Evolutionary conservation across 2,329 filamentous ascomycete species (phyloP), one percentile per base, ranked within the genome.

Genomic region (Daldinia eschscholtzii): DNA sequence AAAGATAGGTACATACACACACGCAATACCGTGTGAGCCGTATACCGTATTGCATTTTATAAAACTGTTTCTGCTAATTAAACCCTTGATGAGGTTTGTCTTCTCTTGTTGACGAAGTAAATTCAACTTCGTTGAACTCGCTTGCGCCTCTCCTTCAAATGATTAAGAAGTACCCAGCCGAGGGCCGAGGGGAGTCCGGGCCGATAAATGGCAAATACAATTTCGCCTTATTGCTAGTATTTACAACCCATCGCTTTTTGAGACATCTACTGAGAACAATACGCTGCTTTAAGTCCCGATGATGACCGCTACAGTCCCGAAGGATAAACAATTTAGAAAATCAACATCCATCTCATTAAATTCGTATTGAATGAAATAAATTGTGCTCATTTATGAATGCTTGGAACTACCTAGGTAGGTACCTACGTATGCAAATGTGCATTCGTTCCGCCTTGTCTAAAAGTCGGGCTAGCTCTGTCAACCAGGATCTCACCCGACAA

Each of bases 401-500:
- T 52, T 10, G 33, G 15, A 26, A 52, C 15, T 48, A 46, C 4
- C 1, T 48, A 26, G 0, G 44, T 12, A 50, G 15, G 20, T 48
- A 46, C 4, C 1, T 48, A 26, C 1, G 44, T 12, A 50, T 26
- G 20, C 26, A 52, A 33, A 33, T 4, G 13, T 48, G 15, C 3
- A 15, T 2, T 33, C 4, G 15, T n/a, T n/a, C 15, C 18, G n/a
- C 15, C 6, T 52, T 30, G 18, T 33, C 13, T 33, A 33, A 52
- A 52, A 33, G 41, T 26, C 26, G 13, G 26, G 13, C 26, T 15
- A 26, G 52, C 57, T 62, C 61, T 26, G 50, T 39, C 55, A 9
- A 67, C 46, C 46, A 52, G 64, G 70, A 55, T 68, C 58, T 56
- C 48, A 56, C 55, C 20, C 50, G 64, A 44, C 35, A 67, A 30